Evolutionary conservation across 495 filamentous ascomycete species (phyloP).

Genomic region (Chaetomidium leptoderma): DNA sequence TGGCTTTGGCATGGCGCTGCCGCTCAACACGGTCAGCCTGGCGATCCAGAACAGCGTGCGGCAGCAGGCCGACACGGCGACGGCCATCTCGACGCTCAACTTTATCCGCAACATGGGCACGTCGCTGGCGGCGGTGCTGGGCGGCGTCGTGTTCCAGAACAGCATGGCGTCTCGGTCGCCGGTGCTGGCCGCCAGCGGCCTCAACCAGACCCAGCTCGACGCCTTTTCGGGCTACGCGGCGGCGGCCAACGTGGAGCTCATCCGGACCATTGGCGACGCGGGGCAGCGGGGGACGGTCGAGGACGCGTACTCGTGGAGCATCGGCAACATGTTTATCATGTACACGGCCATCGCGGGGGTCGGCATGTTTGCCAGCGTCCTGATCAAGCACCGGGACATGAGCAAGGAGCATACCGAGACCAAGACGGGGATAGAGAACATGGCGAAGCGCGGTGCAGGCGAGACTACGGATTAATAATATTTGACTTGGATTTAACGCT

Average conservation of each 20-base stretch:
- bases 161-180: not conserved
- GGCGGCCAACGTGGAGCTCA: not conserved
- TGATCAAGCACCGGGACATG: too few relatives aligned
- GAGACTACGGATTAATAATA: too few relatives aligned
- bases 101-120: not conserved
- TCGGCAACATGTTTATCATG: not conserved
- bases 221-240: not conserved
- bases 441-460: too few relatives aligned
- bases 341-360: not conserved
- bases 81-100: not conserved
- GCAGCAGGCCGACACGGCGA: not conserved
- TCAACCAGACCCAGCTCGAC: not conserved
- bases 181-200: not conserved
- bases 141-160: not conserved
- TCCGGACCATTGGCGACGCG: not conserved
- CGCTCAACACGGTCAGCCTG: not conserved
- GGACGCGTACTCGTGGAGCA: not conserved
- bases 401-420: too few relatives aligned
- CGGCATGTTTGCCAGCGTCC: too few relatives aligned
- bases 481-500: too few relatives aligned
- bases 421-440: too few relatives aligned
- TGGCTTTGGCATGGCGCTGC: not conserved
- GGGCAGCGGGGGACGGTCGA: not conserved
- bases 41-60: not conserved
- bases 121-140: not conserved